Conservation (phyloP, 306 rosid species). For the Corylus heterophylla region DNA sequence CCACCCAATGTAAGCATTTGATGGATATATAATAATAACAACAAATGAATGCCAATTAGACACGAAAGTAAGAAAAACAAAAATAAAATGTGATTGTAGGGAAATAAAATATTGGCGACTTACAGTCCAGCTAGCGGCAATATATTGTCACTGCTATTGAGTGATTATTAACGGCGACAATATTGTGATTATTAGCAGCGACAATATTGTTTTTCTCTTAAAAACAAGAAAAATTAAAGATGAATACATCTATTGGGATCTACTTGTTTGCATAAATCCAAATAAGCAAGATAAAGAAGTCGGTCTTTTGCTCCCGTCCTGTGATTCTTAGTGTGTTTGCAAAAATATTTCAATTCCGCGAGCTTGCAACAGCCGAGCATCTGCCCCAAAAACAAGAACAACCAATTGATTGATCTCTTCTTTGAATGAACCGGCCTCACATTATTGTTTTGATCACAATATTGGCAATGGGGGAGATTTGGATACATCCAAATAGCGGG, state of each 20-base stretch:
- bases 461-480: background rate
- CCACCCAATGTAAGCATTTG: no score
- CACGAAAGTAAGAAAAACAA: no score
- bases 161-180: no score
- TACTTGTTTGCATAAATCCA: slow-evolving; percentile 23
- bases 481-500: slow-evolving; percentile 26
- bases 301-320: slow-evolving; percentile 38
- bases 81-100: no score
- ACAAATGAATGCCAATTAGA: no score
- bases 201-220: no score
- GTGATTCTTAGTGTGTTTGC: slow-evolving; percentile 30
- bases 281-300: slow-evolving; percentile 20
- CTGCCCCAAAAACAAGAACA: slow-evolving; percentile 30
- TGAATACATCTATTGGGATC: slow-evolving; percentile 13
- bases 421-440: slow-evolving; percentile 15
- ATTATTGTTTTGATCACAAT: slow-evolving; percentile 12
- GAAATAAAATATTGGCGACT: no score
- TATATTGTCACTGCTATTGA: no score
- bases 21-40: no score
- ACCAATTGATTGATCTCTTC: slow-evolving; percentile 29
- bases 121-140: no score
- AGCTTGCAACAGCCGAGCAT: slow-evolving; percentile 26
- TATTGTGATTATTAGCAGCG: no score
- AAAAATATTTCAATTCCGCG: slow-evolving; percentile 10
- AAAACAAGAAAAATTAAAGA: background rate